Evolutionary conservation across 139 green algal species (phyloP), one percentile per base, ranked within the genome.

Genomic region (Coelastrella sp.): DNA sequence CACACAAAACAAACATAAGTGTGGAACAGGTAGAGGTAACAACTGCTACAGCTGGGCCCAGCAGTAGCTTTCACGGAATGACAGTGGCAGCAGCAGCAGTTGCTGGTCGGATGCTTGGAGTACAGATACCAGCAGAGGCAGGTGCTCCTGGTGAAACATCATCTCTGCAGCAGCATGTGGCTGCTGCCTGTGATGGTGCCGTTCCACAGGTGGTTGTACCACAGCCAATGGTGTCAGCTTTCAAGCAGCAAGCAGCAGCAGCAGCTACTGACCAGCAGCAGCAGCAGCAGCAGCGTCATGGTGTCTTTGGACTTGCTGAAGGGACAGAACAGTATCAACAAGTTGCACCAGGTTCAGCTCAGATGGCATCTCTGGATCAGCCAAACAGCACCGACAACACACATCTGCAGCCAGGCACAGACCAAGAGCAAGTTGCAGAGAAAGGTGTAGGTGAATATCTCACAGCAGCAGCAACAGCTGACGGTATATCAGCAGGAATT

Each of bases 281-380:
- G 56, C 7, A 49, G 78, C 78, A 84, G 56, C 79, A 85, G 79
- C 78, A 84, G 78, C 78, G n/a, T 12, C 78, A 84, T 49, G 35
- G 35, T 49, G 35, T 49, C 35, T 49, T 49, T 49, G 35, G 35
- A 49, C 35, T 49, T 49, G 78, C 78, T 15, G 49, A 12, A 70
- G 14, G 63, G 14, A 20, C 12, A 12, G 12, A 70, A 1, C 63
- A 70, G 14, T 15, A 70, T 70, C 63, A 70, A 15, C 63, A 15
- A 70, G 12, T 70, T 70, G 63, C 14, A 20, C 14, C 4, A 15
- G 11, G 63, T 70, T 70, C 63, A 70, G 35, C 35, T 70, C 63
- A 70, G 63, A 70, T 70, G 12, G 11, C 63, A 70, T 20, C 63
- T 70, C 12, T 12, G 11, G 63, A 70, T 70, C 63, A 70, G 35